These are phyloP conservation scores for Phyllosticta ampelicida DNA, from an alignment of 2,329 filamentous ascomycete genomes.

Conservation along the genomic window DNA sequence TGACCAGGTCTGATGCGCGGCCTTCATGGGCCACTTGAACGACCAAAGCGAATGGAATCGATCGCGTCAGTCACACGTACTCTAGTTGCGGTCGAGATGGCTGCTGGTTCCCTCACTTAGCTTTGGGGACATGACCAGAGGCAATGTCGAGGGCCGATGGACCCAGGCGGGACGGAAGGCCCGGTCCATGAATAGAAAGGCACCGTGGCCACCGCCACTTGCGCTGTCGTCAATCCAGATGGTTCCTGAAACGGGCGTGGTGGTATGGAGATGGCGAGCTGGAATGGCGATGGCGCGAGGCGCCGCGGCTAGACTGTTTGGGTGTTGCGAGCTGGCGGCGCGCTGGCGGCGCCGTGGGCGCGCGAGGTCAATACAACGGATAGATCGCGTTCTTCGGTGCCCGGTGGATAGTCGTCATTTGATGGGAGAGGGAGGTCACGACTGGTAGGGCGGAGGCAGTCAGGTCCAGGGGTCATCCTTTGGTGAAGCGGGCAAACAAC, in stretches of 20 bases:
- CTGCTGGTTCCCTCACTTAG: background rate
- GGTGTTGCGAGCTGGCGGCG: background rate
- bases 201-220: background rate
- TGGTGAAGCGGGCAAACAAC: background rate
- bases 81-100: background rate
- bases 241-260: background rate
- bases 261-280: background rate
- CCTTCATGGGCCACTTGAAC: too few species aligned
- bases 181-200: background rate
- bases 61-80: background rate
- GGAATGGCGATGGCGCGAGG: background rate
- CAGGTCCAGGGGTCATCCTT: conserved; percentile 10
- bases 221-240: background rate
- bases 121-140: background rate
- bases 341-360: too few species aligned
- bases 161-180: background rate
- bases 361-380: background rate
- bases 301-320: background rate
- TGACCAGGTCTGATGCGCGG: background rate
- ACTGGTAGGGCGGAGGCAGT: background rate
- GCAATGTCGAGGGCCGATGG: too few species aligned
- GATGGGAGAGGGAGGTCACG: background rate
- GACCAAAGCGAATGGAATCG: background rate
- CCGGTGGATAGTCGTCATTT: background rate
- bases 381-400: background rate